These are phyloP conservation scores for Liquidambar formosana DNA, from an alignment of 164 flowering plant genomes.

Conservation along the genomic window DNA sequence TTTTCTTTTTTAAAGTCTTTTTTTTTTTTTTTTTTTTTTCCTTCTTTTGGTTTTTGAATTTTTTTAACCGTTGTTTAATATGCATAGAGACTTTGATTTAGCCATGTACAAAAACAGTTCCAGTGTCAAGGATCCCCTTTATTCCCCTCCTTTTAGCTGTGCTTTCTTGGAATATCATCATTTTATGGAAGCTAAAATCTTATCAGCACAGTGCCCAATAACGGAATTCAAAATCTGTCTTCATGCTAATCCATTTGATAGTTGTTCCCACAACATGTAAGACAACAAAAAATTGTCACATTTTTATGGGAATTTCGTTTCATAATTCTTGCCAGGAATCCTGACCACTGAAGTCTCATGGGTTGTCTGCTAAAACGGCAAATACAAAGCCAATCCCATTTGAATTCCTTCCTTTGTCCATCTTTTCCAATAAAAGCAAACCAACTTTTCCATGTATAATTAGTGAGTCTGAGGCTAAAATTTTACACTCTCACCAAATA, in stretches of 20 bases:
- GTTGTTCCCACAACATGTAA: too few species aligned
- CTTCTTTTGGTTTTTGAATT: not conserved
- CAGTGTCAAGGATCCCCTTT: constrained; percentile 24
- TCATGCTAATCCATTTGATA: too few species aligned
- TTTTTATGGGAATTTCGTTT: constrained; percentile 23
- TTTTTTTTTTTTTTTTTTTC: constrained; percentile 4
- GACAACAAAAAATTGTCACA: too few species aligned
- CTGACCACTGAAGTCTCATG: constrained; percentile 45
- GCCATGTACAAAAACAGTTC: constrained; percentile 49
- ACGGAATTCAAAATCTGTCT: too few species aligned
- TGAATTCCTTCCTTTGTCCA: not conserved
- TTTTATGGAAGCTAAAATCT: too few species aligned
- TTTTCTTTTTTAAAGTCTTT: constrained; percentile 3
- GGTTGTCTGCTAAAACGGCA: constrained; percentile 23
- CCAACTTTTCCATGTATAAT: constrained; percentile 11
- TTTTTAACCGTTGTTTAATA: constrained; percentile 21
- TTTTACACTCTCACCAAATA: too few species aligned
- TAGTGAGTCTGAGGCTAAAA: not conserved
- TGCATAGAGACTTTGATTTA: constrained; percentile 27
- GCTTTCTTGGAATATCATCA: constrained; percentile 1
- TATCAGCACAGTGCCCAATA: too few species aligned
- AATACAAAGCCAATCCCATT: constrained; percentile 14
- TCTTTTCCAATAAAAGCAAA: constrained; percentile 15
- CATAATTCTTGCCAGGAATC: constrained; percentile 44
- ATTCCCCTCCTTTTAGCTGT: not conserved